phyloP scores from a whole-genome alignment of 2,329 filamentous ascomycete species.

The Clarireedia hainanense region DNA sequence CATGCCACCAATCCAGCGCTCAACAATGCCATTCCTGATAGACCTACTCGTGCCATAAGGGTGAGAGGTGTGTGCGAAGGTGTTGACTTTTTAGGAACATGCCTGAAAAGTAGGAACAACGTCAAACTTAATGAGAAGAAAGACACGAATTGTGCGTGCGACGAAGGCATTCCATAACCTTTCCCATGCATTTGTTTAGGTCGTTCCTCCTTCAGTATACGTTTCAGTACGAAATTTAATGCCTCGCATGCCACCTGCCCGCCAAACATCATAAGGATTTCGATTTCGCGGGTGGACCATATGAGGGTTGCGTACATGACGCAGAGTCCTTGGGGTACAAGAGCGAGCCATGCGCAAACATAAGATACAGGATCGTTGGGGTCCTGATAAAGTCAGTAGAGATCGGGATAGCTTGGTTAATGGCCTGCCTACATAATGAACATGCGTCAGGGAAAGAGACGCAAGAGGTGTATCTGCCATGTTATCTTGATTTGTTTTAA shows the following conservation, averaged over 20 bases:
- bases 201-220: slow-evolving; percentile 85
- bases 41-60: slow-evolving; percentile 45
- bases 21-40: slow-evolving; percentile 49
- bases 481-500: not conserved
- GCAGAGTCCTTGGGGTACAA: slow-evolving; percentile 85
- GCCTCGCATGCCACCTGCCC: slow-evolving; percentile 90
- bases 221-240: slow-evolving; percentile 82
- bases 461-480: slow-evolving; percentile 54
- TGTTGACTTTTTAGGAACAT: slow-evolving; percentile 47
- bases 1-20: slow-evolving; percentile 64
- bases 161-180: slow-evolving; percentile 95
- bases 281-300: slow-evolving; percentile 84
- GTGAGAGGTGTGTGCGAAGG: slow-evolving; percentile 46
- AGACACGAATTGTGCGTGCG: slow-evolving; percentile 88
- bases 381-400: slow-evolving; percentile 48
- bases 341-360: slow-evolving; percentile 85
- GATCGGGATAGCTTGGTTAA: not conserved
- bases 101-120: slow-evolving; percentile 78
- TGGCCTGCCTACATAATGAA: slow-evolving; percentile 73
- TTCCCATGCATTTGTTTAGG: slow-evolving; percentile 77
- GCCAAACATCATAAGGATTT: slow-evolving; percentile 81
- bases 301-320: slow-evolving; percentile 85
- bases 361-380: slow-evolving; percentile 78
- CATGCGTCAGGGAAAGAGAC: slow-evolving; percentile 89
- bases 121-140: slow-evolving; percentile 83